Evolutionary conservation across 495 filamentous ascomycete genomes (phyloP), one percentile per base, ranked within the genome.

Genomic region (Friedmanniomyces simplex): DNA sequence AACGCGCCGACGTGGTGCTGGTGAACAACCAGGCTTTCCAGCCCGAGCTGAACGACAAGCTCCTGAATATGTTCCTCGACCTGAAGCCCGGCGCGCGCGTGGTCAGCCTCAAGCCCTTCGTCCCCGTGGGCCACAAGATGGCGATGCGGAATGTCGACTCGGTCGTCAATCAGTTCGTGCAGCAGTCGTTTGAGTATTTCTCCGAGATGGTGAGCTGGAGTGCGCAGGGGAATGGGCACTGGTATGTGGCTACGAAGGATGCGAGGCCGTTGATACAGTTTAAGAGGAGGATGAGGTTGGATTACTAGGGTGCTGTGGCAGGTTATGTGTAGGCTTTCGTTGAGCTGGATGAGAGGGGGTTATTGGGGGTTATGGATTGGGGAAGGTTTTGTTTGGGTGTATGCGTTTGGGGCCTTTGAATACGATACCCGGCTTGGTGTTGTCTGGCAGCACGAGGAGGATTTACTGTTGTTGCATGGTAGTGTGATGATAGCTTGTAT

Each of bases 11-110:
- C 68, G 89, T 96, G 25, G 79, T 98, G 22, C 77, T 98, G 30
- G 91, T 97, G 60, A 98, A 98, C 74, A 98, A 97, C 71, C 88
- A 97, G 71, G 93, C 87, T 21, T 98, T 98, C 69, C 87, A 82
- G 13, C 82, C 89, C 4, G 78, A 82, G 45, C 79, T 96, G 54
- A 98, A 97, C 71, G 85, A 87, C 66, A 79, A 83, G 61, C 78
- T 98, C 52, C 82, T 89, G 60, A 84, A 87, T 60, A 86, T 95
- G 73, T 98, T 98, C 67, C 71, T 98, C 58, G 93, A 98, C 67
- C 78, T 96, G 63, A 96, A 96, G 71, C 83, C 89, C 50, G 94
- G 94, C 26, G 87, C 86, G 67, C 82, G 86, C 69, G 86, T 98
- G 56, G 83, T 97, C 30, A 88, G 84, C 11, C 72, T 95, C 28